phyloP scores from a whole-genome alignment of 352 stramenopile genomes.

The Pythium dissotocum region DNA sequence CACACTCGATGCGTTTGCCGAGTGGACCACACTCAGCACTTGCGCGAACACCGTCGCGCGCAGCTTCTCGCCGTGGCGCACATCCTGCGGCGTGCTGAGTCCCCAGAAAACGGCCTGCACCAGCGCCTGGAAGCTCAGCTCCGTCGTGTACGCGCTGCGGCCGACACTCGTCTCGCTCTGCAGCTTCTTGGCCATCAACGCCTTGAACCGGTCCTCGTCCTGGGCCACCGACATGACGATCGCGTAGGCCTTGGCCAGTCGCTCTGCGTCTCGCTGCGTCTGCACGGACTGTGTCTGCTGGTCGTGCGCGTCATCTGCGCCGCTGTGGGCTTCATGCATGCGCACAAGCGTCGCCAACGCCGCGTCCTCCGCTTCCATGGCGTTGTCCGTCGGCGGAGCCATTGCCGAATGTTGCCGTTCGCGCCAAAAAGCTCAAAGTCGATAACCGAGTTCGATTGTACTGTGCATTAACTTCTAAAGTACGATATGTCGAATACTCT shows the following conservation, averaged over 20 bases:
- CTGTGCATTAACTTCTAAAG: slow-evolving; percentile 1
- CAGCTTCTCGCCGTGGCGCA: slow-evolving; percentile 28
- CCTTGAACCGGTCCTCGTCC: slow-evolving; percentile 33
- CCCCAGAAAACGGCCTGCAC: slow-evolving; percentile 45
- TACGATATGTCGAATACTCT: slow-evolving; percentile 8
- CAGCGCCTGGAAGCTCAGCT: slow-evolving; percentile 31
- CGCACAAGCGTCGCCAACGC: slow-evolving; percentile 33
- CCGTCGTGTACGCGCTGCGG: slow-evolving; percentile 37
- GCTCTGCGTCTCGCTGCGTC: background rate
- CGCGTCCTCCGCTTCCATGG: slow-evolving; percentile 6
- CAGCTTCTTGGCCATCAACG: slow-evolving; percentile 25
- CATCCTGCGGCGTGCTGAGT: slow-evolving; percentile 21
- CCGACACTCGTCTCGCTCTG: slow-evolving; percentile 23
- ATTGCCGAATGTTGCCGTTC: slow-evolving; percentile 11
- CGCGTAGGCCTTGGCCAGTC: slow-evolving; percentile 6
- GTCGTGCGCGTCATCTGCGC: slow-evolving; percentile 8
- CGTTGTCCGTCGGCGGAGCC: background rate
- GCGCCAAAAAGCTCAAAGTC: slow-evolving; percentile 9
- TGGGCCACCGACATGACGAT: slow-evolving; percentile 25
- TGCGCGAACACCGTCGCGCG: slow-evolving; percentile 28
- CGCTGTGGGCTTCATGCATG: slow-evolving; percentile 22
- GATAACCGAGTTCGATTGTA: background rate
- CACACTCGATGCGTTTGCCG: slow-evolving; percentile 27
- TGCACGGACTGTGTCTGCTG: background rate
- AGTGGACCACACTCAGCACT: slow-evolving; percentile 34